A percentile compares a stretch with the other conserved stretches of the same genome.
Conservation (phyloP, 495 filamentous ascomycete genomes). For the Rostrohypoxylon terebratum region DNA sequence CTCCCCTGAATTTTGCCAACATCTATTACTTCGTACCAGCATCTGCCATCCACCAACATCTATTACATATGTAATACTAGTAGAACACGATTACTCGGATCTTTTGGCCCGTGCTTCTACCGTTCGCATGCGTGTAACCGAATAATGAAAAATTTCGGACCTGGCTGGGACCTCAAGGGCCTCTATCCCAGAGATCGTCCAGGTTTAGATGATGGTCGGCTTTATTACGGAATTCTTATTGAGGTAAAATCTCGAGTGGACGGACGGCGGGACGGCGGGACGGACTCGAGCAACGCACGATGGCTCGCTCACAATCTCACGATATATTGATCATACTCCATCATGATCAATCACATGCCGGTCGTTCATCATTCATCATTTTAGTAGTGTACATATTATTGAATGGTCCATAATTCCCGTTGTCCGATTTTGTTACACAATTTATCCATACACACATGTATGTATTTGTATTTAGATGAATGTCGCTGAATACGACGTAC, state of each 20-base stretch:
- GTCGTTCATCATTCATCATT: slow-evolving; percentile 3
- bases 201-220: slow-evolving; percentile 9
- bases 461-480: neutral
- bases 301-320: slow-evolving; percentile 16
- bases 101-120: slow-evolving; percentile 18
- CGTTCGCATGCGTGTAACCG: slow-evolving; percentile 23
- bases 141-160: slow-evolving; percentile 18
- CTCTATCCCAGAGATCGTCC: neutral
- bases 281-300: neutral
- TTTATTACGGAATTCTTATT: slow-evolving; percentile 26
- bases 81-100: slow-evolving; percentile 10
- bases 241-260: slow-evolving; percentile 8
- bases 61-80: too few relatives aligned
- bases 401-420: neutral
- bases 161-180: slow-evolving; percentile 8
- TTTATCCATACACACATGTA: slow-evolving; percentile 19
- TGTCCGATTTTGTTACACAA: slow-evolving; percentile 3
- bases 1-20: slow-evolving; percentile 24
- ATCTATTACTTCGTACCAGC: neutral
- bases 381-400: too few relatives aligned
- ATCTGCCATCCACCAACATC: neutral
- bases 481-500: neutral
- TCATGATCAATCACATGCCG: slow-evolving; percentile 8
- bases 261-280: slow-evolving; percentile 6
- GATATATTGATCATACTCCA: neutral